Evolutionary conservation across 352 stramenopile genomes (phyloP).

Genomic region (Globisporangium acanthophoron): DNA sequence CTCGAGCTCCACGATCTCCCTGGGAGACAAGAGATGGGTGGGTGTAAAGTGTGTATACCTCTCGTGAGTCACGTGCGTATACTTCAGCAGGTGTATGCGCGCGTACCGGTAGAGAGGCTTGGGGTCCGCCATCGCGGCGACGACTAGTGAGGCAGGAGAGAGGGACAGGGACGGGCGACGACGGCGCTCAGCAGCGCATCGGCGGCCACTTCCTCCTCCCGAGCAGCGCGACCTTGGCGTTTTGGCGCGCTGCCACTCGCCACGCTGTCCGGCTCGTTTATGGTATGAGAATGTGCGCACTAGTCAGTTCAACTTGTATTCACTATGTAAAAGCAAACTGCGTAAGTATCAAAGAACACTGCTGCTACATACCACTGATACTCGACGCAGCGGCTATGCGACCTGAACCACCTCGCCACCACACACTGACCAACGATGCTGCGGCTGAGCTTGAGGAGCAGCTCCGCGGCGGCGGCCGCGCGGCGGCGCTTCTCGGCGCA

Average conservation of each 20-base stretch:
- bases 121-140: conserved; percentile 18
- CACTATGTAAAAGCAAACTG: too few relatives aligned
- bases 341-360: not conserved
- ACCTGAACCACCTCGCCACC: not conserved
- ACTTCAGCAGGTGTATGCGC: too few relatives aligned
- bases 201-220: not conserved
- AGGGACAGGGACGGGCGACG: too few relatives aligned
- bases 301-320: not conserved
- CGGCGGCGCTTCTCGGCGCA: not conserved
- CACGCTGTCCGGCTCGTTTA: too few relatives aligned
- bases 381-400: not conserved
- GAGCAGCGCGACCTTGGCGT: not conserved
- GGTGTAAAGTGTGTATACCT: too few relatives aligned
- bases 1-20: conserved; percentile 66
- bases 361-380: not conserved
- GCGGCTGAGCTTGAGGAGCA: not conserved
- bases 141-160: not conserved
- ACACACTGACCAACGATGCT: not conserved
- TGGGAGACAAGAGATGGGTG: conserved; percentile 8
- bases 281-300: not conserved
- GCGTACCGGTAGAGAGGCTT: conserved; percentile 31
- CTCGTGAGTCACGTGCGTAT: too few relatives aligned
- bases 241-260: not conserved
- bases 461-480: not conserved
- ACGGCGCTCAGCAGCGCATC: not conserved